Conservation (phyloP, 163 green algal species). For the Trebouxiophyceae sp. region DNA sequence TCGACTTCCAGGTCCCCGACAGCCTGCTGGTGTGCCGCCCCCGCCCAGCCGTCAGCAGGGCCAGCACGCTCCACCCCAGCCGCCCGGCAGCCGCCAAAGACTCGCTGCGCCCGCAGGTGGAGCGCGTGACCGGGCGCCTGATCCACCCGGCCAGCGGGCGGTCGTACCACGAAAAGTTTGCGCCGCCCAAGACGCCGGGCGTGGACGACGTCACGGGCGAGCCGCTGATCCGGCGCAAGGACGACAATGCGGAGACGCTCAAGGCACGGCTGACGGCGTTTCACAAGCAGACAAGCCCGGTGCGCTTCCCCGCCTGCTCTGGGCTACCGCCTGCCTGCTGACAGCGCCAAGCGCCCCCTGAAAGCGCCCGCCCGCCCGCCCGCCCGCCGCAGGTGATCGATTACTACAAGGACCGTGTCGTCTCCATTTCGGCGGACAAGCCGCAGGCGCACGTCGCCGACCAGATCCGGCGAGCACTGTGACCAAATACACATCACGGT, state of each 20-base stretch:
- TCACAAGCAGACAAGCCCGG: slow-evolving; percentile 84
- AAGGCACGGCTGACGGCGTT: slow-evolving; percentile 85
- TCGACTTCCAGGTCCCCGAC: slow-evolving; percentile 93
- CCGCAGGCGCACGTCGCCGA: slow-evolving; percentile 53
- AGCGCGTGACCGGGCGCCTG: slow-evolving; percentile 83
- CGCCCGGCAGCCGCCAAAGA: no score
- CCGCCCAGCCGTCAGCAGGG: background rate
- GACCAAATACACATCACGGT: no score
- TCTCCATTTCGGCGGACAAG: slow-evolving; percentile 64
- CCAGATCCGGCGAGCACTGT: slow-evolving; percentile 41
- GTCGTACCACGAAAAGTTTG: slow-evolving; percentile 97
- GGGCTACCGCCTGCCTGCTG: no score
- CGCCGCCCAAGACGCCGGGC: slow-evolving; percentile 78
- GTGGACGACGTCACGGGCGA: slow-evolving; percentile 93
- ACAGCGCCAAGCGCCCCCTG: background rate
- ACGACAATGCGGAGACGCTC: slow-evolving; percentile 93
- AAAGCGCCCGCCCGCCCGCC: no score
- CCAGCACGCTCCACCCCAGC: no score
- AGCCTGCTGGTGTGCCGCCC: slow-evolving; percentile 51
- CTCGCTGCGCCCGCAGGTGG: no score
- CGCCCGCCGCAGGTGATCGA: slow-evolving; percentile 77
- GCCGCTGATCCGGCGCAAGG: slow-evolving; percentile 77
- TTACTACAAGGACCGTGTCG: slow-evolving; percentile 71
- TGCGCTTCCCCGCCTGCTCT: no score
- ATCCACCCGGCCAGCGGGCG: slow-evolving; percentile 87